Percentiles rank a stretch among this genome's conserved stretches.
phyloP scores from a whole-genome alignment of 192 early-diverging fungal genomes.

The Coemansia sp. region DNA sequence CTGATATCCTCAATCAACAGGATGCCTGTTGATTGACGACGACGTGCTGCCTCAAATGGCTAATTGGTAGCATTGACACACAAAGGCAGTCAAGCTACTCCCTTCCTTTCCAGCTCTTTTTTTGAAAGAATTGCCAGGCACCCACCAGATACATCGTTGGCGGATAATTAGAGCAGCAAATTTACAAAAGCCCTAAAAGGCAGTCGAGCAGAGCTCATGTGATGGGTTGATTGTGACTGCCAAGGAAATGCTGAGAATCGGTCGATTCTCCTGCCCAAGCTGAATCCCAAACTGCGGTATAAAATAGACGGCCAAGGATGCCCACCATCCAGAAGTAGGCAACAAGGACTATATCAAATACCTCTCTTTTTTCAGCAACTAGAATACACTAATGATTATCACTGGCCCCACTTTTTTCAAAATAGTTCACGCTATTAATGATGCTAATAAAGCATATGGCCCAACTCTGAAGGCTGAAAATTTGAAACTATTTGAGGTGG shows the following conservation, averaged over 20 bases:
- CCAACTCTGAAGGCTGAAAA: neutral
- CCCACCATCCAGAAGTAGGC: neutral
- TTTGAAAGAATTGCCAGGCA: too few relatives aligned
- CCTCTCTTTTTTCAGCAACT: too few relatives aligned
- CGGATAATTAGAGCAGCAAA: too few relatives aligned
- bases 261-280: neutral
- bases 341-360: too few relatives aligned
- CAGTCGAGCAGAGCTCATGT: too few relatives aligned
- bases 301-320: neutral
- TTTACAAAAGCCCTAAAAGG: too few relatives aligned
- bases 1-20: neutral
- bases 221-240: neutral
- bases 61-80: too few relatives aligned
- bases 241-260: neutral
- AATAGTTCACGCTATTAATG: neutral
- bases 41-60: neutral
- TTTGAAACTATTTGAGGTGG: neutral
- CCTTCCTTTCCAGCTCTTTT: neutral
- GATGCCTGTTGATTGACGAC: neutral
- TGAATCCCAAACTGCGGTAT: neutral
- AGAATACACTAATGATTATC: too few relatives aligned
- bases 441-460: neutral
- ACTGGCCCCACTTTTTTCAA: too few relatives aligned
- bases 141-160: too few relatives aligned
- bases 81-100: neutral